Evolutionary conservation across 805 yeast species (phyloP).

Genomic region (Pichia pseudocactophila): DNA sequence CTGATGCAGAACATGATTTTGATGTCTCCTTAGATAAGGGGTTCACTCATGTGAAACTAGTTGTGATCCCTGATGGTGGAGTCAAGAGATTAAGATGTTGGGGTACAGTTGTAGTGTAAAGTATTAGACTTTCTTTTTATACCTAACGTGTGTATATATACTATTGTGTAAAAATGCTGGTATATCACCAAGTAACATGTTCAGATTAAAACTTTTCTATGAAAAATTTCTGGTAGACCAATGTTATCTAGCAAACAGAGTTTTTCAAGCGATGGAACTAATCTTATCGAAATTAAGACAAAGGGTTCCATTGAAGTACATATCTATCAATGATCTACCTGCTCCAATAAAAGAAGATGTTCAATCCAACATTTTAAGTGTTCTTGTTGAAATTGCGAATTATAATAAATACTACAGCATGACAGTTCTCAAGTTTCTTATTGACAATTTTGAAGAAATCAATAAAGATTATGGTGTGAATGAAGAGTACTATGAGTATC

Average conservation of each 20-base stretch:
- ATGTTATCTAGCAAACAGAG: no score
- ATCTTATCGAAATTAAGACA: slow-evolving; percentile 22
- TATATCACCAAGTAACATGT: no score
- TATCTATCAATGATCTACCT: not conserved
- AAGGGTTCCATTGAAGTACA: slow-evolving; percentile 20
- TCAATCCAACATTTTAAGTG: slow-evolving; percentile 14
- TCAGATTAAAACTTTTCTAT: no score
- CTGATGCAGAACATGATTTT: slow-evolving; percentile 71
- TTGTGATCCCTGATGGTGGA: slow-evolving; percentile 95
- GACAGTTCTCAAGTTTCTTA: slow-evolving; percentile 34
- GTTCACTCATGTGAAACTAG: slow-evolving; percentile 64
- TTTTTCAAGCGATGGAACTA: slow-evolving; percentile 14
- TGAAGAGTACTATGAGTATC: slow-evolving; percentile 36
- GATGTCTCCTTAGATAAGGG: slow-evolving; percentile 25
- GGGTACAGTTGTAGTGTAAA: slow-evolving; percentile 36
- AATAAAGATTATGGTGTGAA: slow-evolving; percentile 19
- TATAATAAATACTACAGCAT: slow-evolving; percentile 47
- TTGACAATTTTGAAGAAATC: slow-evolving; percentile 27
- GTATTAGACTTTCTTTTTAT: no score
- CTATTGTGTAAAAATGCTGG: no score
- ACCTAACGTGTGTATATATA: no score
- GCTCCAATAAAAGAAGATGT: slow-evolving; percentile 16
- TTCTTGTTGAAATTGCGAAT: slow-evolving; percentile 18
- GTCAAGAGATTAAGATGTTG: slow-evolving; percentile 81
- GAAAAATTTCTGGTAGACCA: no score